Percentiles rank a stretch among this genome's conserved stretches.
These are phyloP conservation scores for Inga oerstediana DNA, from an alignment of 306 rosid genomes.

Conservation along the genomic window DNA sequence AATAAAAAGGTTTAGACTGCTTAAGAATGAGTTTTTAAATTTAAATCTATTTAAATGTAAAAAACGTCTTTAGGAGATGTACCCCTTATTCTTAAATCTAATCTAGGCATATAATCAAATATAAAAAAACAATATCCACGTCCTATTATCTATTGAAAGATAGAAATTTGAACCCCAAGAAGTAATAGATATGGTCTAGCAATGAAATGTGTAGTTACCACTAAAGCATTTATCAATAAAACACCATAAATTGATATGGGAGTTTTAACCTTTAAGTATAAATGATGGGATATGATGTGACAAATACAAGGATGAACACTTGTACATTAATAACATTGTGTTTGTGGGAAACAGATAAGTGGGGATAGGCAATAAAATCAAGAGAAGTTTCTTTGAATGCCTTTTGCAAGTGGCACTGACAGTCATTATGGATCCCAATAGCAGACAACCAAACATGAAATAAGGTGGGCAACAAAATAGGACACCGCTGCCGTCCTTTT, in stretches of 20 bases:
- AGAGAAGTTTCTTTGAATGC: background rate
- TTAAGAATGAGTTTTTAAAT: too few species aligned
- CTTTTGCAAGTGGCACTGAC: background rate
- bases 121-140: too few species aligned
- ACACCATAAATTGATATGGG: background rate
- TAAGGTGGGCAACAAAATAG: background rate
- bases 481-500: too few species aligned
- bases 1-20: too few species aligned
- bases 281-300: background rate
- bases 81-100: too few species aligned
- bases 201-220: background rate
- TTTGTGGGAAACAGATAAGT: background rate
- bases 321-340: background rate
- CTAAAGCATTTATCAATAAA: background rate
- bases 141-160: background rate
- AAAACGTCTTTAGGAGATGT: too few species aligned
- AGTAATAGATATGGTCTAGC: background rate
- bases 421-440: slow-evolving; percentile 28
- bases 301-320: background rate
- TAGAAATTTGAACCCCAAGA: background rate
- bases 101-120: too few species aligned
- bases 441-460: slow-evolving; percentile 26
- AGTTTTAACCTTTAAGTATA: background rate
- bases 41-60: too few species aligned
- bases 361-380: background rate